A percentile compares a stretch with the other conserved stretches of the same genome.
These are phyloP conservation scores for Xanthoconium purpureum DNA, from an alignment of 768 basidiomycete species.

Conservation along the genomic window DNA sequence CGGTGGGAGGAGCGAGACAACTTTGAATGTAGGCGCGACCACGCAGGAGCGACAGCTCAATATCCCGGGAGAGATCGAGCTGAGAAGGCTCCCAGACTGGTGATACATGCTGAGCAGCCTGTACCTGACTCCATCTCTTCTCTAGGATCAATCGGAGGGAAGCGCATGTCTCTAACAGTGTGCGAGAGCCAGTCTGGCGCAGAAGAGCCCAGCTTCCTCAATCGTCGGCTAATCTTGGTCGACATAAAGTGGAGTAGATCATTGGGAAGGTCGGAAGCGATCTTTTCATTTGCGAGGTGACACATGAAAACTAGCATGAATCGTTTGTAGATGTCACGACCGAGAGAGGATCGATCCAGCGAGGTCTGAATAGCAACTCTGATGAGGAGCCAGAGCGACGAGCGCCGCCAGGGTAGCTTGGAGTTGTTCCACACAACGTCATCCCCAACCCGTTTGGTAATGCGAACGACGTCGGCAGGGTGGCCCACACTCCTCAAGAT, in stretches of 20 bases:
- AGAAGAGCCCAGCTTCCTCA: slow-evolving; percentile 34
- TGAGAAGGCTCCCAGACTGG: slow-evolving; percentile 30
- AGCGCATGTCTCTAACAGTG: slow-evolving; percentile 4
- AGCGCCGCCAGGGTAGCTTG: slow-evolving; percentile 46
- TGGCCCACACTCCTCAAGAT: slow-evolving; percentile 40
- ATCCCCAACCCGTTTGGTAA: slow-evolving; percentile 44
- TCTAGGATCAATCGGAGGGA: slow-evolving; percentile 25
- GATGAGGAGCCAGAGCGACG: slow-evolving; percentile 48
- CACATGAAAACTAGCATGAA: slow-evolving; percentile 34
- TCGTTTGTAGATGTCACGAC: slow-evolving; percentile 26
- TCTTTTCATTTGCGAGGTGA: slow-evolving; percentile 8
- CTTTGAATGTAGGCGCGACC: slow-evolving; percentile 30
- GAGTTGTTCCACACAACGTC: slow-evolving; percentile 43
- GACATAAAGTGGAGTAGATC: slow-evolving; percentile 38
- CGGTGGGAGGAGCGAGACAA: slow-evolving; percentile 6
- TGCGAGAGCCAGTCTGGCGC: slow-evolving; percentile 17
- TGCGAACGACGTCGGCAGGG: slow-evolving; percentile 28
- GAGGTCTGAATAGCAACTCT: slow-evolving; percentile 45
- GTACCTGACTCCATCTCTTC: slow-evolving; percentile 36
- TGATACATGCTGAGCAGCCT: slow-evolving; percentile 23
- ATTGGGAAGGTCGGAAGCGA: slow-evolving; percentile 13
- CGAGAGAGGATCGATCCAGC: slow-evolving; percentile 19
- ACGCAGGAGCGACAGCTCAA: slow-evolving; percentile 30
- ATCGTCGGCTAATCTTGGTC: slow-evolving; percentile 37
- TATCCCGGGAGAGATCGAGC: slow-evolving; percentile 31